phyloP scores from a whole-genome alignment of 2,329 filamentous ascomycete genomes.

The Alternaria atra region DNA sequence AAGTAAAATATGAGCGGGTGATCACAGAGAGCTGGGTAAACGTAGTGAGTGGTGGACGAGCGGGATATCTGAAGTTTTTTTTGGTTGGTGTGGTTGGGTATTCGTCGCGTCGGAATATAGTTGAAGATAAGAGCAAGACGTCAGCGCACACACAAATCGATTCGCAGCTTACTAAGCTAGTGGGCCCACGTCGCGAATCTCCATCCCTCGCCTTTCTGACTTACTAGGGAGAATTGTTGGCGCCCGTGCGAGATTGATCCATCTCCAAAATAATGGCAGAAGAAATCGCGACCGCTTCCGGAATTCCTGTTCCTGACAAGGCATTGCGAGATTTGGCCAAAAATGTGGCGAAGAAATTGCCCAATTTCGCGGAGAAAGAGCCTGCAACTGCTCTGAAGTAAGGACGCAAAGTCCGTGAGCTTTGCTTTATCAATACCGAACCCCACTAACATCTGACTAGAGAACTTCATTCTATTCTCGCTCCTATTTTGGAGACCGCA shows the following conservation, averaged over 20 bases:
- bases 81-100: neutral
- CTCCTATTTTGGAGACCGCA: constrained; percentile 46
- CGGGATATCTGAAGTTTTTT: neutral
- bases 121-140: neutral
- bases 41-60: neutral
- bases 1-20: neutral
- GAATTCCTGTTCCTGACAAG: constrained; percentile 36
- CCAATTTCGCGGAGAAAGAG: constrained; percentile 37
- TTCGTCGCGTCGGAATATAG: neutral
- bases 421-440: constrained; percentile 23
- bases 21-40: neutral
- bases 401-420: constrained; percentile 49
- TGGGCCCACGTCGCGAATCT: constrained; percentile 8
- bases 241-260: constrained; percentile 3
- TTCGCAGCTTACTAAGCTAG: constrained; percentile 8
- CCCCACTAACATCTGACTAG: constrained; percentile 36
- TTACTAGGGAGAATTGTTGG: neutral
- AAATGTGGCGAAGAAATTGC: constrained; percentile 35
- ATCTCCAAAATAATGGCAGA: constrained; percentile 18
- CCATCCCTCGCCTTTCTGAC: constrained; percentile 4
- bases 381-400: constrained; percentile 46
- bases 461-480: constrained; percentile 38
- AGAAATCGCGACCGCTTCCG: neutral
- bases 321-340: constrained; percentile 39
- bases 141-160: neutral